Conservation (phyloP, 805 yeast species). For the Yueomyces sp. region DNA sequence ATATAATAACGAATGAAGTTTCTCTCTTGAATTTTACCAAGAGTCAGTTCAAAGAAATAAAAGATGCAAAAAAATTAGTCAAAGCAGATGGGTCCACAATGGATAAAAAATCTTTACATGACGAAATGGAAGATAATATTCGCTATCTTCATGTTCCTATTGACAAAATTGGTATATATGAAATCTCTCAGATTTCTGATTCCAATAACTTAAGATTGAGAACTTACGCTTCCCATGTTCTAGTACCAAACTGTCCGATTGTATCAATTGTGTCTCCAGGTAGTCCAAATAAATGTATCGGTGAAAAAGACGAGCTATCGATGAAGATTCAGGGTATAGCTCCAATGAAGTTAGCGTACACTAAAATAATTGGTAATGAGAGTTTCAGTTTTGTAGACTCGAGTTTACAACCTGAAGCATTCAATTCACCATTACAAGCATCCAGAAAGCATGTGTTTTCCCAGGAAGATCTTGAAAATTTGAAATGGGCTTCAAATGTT, state of each 20-base stretch:
- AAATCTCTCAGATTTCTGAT: constrained; percentile 55
- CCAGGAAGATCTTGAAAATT: constrained; percentile 24
- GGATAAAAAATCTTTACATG: constrained; percentile 8
- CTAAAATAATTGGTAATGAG: constrained; percentile 30
- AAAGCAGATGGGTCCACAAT: constrained; percentile 11
- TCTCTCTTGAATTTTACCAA: constrained; percentile 40
- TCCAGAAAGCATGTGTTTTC: constrained; percentile 17
- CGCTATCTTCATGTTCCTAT: constrained; percentile 56
- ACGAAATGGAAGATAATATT: constrained; percentile 19
- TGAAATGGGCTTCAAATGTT: constrained; percentile 31
- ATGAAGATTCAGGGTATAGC: constrained; percentile 62
- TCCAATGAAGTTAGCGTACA: constrained; percentile 53
- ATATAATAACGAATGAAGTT: constrained; percentile 38
- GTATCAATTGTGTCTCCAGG: constrained; percentile 33
- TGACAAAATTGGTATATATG: constrained; percentile 62
- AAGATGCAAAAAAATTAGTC: constrained; percentile 6
- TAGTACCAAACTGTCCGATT: constrained; percentile 67
- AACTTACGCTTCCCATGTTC: constrained; percentile 44
- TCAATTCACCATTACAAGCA: constrained; percentile 36
- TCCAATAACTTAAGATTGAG: constrained; percentile 46
- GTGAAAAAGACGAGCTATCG: constrained; percentile 36
- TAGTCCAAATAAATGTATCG: constrained; percentile 46
- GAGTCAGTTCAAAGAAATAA: constrained; percentile 36
- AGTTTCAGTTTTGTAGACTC: constrained; percentile 25
- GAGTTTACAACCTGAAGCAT: constrained; percentile 36